Evolutionary conservation across 208 protist species (phyloP), one percentile per base, ranked within the genome.

Genomic region (Trichomonas tenax): DNA sequence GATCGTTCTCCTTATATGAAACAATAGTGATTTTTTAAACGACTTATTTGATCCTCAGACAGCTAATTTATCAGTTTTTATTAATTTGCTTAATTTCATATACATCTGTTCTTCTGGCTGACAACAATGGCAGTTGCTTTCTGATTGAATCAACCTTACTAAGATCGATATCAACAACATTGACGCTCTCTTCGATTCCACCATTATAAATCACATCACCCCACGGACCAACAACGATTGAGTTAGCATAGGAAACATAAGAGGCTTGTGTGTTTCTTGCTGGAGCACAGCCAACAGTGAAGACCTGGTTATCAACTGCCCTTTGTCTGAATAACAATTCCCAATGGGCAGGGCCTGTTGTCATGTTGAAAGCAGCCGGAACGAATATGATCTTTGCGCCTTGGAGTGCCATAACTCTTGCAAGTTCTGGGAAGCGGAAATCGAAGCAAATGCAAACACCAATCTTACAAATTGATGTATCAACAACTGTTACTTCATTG

Each of bases 401-500:
- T 95, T 98, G 96, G 0, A 96, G 96, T 58, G 90, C 63, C 36
- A 97, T 96, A 1, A 98, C 6, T 38, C 97, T 98, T 11, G 98
- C 98, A 31, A 99, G 96, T 58, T 99, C 98, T 14, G 98, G 98
- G 96, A 99, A 99, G 41, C 99, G 98, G 46, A 99, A 98, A 96
- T 99, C 99, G 97, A 99, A 99, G 97, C 99, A 99, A 95, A 99
- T 99, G 36, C 98, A 98, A 36, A 99, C 96, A 51, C 99, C 99
- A 95, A 99, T 98, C 9, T 44, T 96, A 6, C 96, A 95, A 38
- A 82, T 82, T 51, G 96, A 36, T 63, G 49, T 26, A 14, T 98
- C 97, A 96, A 98, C 97, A 9, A 97, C 72, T 38, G 97, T 98
- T 1, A 97, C 49, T 23, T 17, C 31, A 63, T 98, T 96, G n/a